Percentiles rank a stretch among this genome's conserved stretches.
These are phyloP conservation scores for Trichoderma endophyticum DNA, from an alignment of 2,329 filamentous ascomycete genomes.

Conservation along the genomic window DNA sequence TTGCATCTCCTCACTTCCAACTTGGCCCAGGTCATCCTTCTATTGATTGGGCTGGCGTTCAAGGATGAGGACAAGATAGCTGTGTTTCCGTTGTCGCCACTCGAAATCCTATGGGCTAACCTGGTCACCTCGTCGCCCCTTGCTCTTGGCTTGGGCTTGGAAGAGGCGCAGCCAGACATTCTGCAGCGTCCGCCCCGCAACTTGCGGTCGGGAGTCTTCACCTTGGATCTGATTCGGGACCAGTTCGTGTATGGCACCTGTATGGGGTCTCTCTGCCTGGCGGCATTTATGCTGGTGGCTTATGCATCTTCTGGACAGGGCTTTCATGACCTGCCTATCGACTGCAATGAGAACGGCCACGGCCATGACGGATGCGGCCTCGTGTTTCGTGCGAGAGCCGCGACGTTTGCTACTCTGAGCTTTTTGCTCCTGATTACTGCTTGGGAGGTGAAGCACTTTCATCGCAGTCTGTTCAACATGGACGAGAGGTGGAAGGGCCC, in stretches of 20 bases:
- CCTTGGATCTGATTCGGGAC: constrained; percentile 60
- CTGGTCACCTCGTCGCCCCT: constrained; percentile 69
- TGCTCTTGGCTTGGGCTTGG: constrained; percentile 69
- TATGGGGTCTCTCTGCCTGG: constrained; percentile 61
- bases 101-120: constrained; percentile 76
- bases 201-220: constrained; percentile 60
- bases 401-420: constrained; percentile 66
- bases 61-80: constrained; percentile 57
- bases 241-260: constrained; percentile 64
- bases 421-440: constrained; percentile 67
- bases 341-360: constrained; percentile 56
- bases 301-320: constrained; percentile 48
- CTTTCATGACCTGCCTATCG: constrained; percentile 46
- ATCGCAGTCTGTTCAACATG: constrained; percentile 67
- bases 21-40: constrained; percentile 65
- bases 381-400: constrained; percentile 63
- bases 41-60: constrained; percentile 67
- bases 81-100: constrained; percentile 67
- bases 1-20: constrained; percentile 68
- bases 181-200: constrained; percentile 63
- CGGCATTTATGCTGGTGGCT: constrained; percentile 58
- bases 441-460: constrained; percentile 72
- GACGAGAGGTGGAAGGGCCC: constrained; percentile 49
- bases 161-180: constrained; percentile 65
- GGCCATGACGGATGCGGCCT: constrained; percentile 49